Evolutionary conservation across 176 grass and related monocot genomes (phyloP), one percentile per base, ranked within the genome.

Genomic region (Ananas comosus): DNA sequence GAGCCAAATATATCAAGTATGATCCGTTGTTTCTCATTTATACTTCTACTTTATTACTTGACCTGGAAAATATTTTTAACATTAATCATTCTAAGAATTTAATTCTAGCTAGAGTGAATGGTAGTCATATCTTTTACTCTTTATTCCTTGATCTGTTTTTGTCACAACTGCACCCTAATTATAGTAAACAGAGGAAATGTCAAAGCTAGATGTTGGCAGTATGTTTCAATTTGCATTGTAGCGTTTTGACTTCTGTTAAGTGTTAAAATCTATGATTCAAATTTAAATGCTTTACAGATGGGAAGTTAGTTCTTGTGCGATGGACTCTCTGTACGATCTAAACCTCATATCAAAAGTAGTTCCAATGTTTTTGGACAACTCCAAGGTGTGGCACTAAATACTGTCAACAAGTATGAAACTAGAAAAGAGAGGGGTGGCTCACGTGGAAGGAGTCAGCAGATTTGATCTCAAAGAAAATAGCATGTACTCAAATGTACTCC

Each of bases 351-450:
- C n/a, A 68, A 82, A 77, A 67, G 85, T 64, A 14, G 75, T 93
- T 33, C 87, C 87, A 42, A 82, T 93, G 24, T 70, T 93, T 83
- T 72, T 93, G 84, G 94, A 99, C 65, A 86, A 93, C 64, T 88
- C 82, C 57, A 63, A 70, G 66, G 76, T 86, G 0, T 99, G 94
- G 89, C 86, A 85, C 14, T 76, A 63, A 71, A 80, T 99, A 65
- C 69, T 93, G 50, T 90, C 87, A 49, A 85, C 87, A 76, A 87
- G 89, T 64, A 90, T 81, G 64, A 90, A 90, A 17, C 70, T 93
- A 51, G 94, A 86, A 70, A 68, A 89, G 67, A 82, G 72, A 61
- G 87, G 80, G 2, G 61, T 93, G 49, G 74, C 78, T 51, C 79
- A 90, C 76, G 87, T 85, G 63, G 73, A 83, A 70, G 82, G 89